These are phyloP conservation scores for Entamoeba histolytica DNA, from an alignment of 208 protist species.

Conservation along the genomic window DNA sequence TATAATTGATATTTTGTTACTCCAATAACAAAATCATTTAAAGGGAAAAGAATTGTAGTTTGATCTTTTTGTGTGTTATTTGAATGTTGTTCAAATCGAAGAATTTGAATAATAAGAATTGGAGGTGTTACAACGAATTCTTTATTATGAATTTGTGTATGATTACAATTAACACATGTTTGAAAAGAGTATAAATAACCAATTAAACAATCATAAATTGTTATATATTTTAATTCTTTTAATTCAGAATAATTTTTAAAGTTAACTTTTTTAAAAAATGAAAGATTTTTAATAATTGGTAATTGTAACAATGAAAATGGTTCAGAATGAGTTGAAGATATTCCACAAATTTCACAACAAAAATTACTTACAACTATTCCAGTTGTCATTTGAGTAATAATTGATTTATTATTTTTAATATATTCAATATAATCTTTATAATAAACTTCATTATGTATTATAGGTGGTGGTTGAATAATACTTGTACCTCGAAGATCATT, in stretches of 20 bases:
- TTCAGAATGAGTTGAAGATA: neutral
- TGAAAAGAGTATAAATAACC: neutral
- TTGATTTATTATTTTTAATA: neutral
- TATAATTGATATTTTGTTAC: neutral
- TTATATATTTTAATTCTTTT: neutral
- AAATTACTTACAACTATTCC: neutral
- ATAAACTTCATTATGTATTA: neutral
- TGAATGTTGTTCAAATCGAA: neutral
- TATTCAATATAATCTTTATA: neutral
- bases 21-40: neutral
- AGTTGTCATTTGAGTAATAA: neutral
- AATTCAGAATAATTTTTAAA: neutral
- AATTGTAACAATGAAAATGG: neutral
- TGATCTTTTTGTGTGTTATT: neutral
- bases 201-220: neutral
- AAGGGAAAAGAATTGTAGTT: neutral
- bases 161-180: neutral
- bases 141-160: neutral
- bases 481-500: neutral
- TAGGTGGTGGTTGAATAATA: neutral
- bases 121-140: neutral
- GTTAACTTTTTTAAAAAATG: neutral
- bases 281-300: neutral
- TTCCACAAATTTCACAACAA: neutral
- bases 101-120: neutral